These are phyloP conservation scores for Malania oleifera DNA, from an alignment of 164 flowering plant species.

Conservation along the genomic window DNA sequence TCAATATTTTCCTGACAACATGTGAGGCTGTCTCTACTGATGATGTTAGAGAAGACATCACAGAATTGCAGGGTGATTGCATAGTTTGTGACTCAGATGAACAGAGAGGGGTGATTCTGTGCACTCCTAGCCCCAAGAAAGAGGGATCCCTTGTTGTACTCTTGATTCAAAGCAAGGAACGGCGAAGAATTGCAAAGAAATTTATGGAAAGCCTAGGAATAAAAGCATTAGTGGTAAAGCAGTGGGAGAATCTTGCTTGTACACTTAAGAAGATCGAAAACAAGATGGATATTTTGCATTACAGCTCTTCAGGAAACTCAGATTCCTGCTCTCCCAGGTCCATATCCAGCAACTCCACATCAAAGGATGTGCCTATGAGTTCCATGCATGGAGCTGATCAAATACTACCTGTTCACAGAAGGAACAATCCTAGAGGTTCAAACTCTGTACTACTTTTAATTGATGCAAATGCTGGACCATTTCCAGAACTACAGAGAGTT, in stretches of 20 bases:
- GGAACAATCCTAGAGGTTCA: background rate
- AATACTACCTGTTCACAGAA: background rate
- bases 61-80: slow-evolving; percentile 3
- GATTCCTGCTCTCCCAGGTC: slow-evolving; percentile 10
- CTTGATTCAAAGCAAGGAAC: slow-evolving; percentile 39
- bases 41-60: slow-evolving; percentile 4
- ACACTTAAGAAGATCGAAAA: slow-evolving; percentile 34
- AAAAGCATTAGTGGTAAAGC: slow-evolving; percentile 30
- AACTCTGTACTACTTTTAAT: slow-evolving; percentile 36
- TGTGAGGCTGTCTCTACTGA: background rate
- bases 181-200: slow-evolving; percentile 31
- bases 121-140: slow-evolving; percentile 11
- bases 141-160: slow-evolving; percentile 40
- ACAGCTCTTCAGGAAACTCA: slow-evolving; percentile 22
- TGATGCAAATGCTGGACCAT: slow-evolving; percentile 33
- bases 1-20: slow-evolving; percentile 45
- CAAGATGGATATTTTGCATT: slow-evolving; percentile 10
- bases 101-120: background rate
- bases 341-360: slow-evolving; percentile 8
- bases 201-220: slow-evolving; percentile 47
- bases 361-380: slow-evolving; percentile 15
- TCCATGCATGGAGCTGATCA: slow-evolving; percentile 14
- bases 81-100: slow-evolving; percentile 9
- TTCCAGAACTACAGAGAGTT: slow-evolving; percentile 18
- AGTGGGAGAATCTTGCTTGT: slow-evolving; percentile 29